Percentiles rank a stretch among this genome's conserved stretches.
Evolutionary conservation across 2,329 filamentous ascomycete species (phyloP).

Genomic region (Fusarium pilosicola): DNA sequence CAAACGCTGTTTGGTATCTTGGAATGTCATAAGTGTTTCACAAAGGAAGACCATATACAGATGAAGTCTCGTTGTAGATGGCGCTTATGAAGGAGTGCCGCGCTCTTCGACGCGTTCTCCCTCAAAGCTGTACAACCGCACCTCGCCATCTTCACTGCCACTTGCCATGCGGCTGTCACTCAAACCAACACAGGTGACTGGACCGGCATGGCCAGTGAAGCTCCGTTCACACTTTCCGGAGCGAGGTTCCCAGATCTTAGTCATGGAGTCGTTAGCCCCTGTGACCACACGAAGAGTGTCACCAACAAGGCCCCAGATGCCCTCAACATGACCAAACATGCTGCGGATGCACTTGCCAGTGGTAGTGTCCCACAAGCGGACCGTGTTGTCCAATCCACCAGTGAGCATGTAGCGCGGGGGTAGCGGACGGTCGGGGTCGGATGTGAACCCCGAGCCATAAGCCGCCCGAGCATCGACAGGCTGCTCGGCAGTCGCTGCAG

Average conservation of each 20-base stretch:
- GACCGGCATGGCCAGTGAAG: constrained; percentile 88
- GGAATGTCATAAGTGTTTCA: constrained; percentile 10
- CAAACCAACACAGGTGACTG: constrained; percentile 91
- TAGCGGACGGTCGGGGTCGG: constrained; percentile 70
- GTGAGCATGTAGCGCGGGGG: constrained; percentile 94
- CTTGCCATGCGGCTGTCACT: constrained; percentile 91
- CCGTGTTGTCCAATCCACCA: constrained; percentile 88
- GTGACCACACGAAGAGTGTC: constrained; percentile 90
- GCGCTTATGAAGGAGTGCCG: constrained; percentile 61
- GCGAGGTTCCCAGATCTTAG: constrained; percentile 92
- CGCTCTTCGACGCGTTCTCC: constrained; percentile 60
- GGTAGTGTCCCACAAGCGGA: constrained; percentile 90
- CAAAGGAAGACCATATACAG: neutral
- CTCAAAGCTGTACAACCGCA: constrained; percentile 83
- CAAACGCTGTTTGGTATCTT: constrained; percentile 5
- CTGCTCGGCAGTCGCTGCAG: constrained; percentile 43
- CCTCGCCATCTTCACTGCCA: constrained; percentile 92
- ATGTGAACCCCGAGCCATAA: constrained; percentile 71
- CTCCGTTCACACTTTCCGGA: constrained; percentile 93
- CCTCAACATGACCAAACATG: constrained; percentile 96
- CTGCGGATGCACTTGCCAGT: constrained; percentile 86
- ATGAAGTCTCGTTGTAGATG: neutral
- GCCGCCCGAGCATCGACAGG: constrained; percentile 60
- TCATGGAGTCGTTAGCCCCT: constrained; percentile 91
- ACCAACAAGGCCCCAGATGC: constrained; percentile 91